Evolutionary conservation across 1,139 yeast species (phyloP).

Genomic region (Hemisphaericaspora lyxosophila): DNA sequence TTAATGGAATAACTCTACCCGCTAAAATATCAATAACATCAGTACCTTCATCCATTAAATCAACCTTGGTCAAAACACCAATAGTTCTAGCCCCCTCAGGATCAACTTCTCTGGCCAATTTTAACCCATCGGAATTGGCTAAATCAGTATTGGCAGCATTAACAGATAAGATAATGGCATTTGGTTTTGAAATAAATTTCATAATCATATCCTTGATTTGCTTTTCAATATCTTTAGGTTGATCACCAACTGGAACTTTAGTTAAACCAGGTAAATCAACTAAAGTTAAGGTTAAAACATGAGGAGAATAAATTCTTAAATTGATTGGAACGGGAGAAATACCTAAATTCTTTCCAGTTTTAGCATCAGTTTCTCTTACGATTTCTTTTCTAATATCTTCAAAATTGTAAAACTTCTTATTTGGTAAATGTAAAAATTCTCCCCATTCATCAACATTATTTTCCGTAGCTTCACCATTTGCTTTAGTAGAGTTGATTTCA

Average conservation of each 20-base stretch:
- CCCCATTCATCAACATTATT: constrained; percentile 97
- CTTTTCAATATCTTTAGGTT: constrained; percentile 94
- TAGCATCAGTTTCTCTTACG: constrained; percentile 89
- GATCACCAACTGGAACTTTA: constrained; percentile 99
- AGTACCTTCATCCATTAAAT: constrained; percentile 98
- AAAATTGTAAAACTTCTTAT: constrained; percentile 82
- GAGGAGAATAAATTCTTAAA: constrained; percentile 91
- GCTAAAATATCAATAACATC: constrained; percentile 96
- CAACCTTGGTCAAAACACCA: constrained; percentile 96
- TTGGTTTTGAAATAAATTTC: constrained; percentile 92
- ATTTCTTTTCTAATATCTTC: constrained; percentile 91
- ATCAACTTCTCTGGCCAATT: constrained; percentile 95
- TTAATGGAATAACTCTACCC: constrained; percentile 90
- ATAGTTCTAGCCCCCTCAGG: constrained; percentile 96
- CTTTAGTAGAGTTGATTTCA: constrained; percentile 37
- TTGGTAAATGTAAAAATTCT: constrained; percentile 91
- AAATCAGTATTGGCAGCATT: constrained; percentile 97
- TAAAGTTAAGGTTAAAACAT: constrained; percentile 89
- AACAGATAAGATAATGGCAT: constrained; percentile 92
- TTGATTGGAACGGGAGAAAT: constrained; percentile 92
- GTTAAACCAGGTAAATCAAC: constrained; percentile 98
- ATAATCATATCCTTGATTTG: constrained; percentile 93
- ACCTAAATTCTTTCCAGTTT: constrained; percentile 90
- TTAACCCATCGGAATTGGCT: constrained; percentile 96
- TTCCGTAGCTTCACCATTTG: constrained; percentile 54